Base-by-base conservation (phyloP, 257 asterid species). In the Ocimum tenuiflorum region DNA sequence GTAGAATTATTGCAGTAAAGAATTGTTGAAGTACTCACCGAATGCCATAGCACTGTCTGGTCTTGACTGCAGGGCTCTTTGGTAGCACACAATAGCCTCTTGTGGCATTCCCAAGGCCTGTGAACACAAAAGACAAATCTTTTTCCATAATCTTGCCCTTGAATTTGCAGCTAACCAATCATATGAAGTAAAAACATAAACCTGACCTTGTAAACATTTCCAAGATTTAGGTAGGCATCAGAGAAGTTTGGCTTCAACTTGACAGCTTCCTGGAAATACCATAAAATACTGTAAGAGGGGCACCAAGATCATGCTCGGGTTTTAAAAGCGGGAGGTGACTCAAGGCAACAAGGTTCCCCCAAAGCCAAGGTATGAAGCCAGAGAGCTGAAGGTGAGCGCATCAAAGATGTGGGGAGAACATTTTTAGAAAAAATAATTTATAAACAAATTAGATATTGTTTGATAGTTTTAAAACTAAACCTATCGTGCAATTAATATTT, bases 171-270 rank as follows among this genome's bases (percentile, higher is more conserved):
- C 88, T 72, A 80, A 65, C 78, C 43, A 73, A 79, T 53, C 73
- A 58, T 73, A 80, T 71, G 68, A 83, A 81, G 69, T 85, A 73
- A 68, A 78, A 54, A 73, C 77, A 60, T 65, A 79, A 36, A 72
- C 63, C 85, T 78, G 79, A 94, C 99, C 99, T 94, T 94, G 85
- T 94, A 90, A 69, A 88, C 96, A 74, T 88, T 94, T 75, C 97
- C 99, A 82, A 94, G 77, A 75, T 94, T 94, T 81, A 94, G 78
- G 77, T 83, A 88, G 60, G 95, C 97, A 73, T 94, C 97, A 7
- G 95, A 76, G 76, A 94, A 90, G 79, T 80, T 83, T 12, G 99
- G 99, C 85, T 94, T 94, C 76, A 94, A 81, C 82, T 88, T 94
- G 73, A 94, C 91, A 10, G 97, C 99, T 83, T 94, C 99, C 99